Percentiles rank a stretch among this genome's conserved stretches.
Conservation (phyloP, 768 basidiomycete genomes). For the Agrocybe chaxingu region DNA sequence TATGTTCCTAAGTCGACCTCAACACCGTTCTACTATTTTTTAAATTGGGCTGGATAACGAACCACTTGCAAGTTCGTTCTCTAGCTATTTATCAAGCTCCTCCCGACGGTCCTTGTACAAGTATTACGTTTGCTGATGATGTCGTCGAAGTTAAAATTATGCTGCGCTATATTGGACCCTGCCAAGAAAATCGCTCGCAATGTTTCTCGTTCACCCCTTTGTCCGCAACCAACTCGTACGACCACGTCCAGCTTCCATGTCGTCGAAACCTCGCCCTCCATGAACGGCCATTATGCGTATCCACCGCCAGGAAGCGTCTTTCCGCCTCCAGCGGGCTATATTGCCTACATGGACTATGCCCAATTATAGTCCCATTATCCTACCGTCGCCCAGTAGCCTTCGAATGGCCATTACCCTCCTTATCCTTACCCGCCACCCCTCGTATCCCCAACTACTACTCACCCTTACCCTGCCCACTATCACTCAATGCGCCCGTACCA, state of each 20-base stretch:
- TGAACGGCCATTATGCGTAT: slow-evolving; percentile 16
- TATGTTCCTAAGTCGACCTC: no score
- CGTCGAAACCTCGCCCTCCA: slow-evolving; percentile 5
- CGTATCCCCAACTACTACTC: slow-evolving; percentile 2
- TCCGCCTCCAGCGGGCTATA: slow-evolving; percentile 1
- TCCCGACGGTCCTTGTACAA: no score
- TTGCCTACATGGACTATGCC: slow-evolving; percentile 5
- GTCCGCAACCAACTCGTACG: no score
- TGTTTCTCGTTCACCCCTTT: no score
- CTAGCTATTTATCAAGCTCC: no score
- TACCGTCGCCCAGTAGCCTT: slow-evolving; percentile 1
- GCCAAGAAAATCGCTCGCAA: no score
- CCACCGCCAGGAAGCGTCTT: slow-evolving; percentile 13
- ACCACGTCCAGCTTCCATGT: slow-evolving; percentile 5
- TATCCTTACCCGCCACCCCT: slow-evolving; percentile 14
- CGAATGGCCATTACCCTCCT: slow-evolving; percentile 10
- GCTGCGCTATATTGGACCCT: no score
- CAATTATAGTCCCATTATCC: slow-evolving; percentile 13
- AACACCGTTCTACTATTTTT: no score
- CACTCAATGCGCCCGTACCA: slow-evolving; percentile 2
- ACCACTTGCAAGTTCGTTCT: no score
- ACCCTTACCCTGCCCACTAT: neutral
- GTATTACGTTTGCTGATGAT: no score
- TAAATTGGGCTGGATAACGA: no score
- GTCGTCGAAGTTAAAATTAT: no score